Conservation (phyloP, 1,284 basidiomycete genomes). For the Vanrija sp. region DNA sequence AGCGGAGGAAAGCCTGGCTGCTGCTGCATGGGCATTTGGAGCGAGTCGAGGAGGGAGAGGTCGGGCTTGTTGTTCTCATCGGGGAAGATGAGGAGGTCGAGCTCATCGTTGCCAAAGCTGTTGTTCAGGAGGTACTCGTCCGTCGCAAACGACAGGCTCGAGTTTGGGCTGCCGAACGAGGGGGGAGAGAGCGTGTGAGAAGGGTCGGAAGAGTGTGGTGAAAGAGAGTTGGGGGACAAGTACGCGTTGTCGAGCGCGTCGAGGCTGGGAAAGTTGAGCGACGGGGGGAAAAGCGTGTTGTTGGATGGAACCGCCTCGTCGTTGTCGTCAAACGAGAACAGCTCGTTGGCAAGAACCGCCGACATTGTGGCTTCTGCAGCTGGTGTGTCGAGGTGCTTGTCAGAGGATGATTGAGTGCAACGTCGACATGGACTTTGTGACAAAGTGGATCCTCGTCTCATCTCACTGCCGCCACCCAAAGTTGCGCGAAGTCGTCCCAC, state of each 20-base stretch:
- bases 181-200: constrained; percentile 30
- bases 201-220: constrained; percentile 7
- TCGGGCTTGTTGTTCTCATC: constrained; percentile 19
- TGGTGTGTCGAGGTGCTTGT: neutral
- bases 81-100: constrained; percentile 38
- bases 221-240: constrained; percentile 13
- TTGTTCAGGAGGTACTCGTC: constrained; percentile 37
- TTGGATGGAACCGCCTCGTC: constrained; percentile 20
- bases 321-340: constrained; percentile 25
- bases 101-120: constrained; percentile 27
- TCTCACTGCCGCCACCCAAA: no score
- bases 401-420: neutral
- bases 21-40: neutral
- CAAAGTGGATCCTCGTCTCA: no score
- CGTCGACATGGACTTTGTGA: no score
- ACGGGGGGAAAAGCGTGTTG: constrained; percentile 26
- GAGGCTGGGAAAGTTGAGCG: constrained; percentile 20
- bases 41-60: neutral
- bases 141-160: constrained; percentile 29
- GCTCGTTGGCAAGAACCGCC: constrained; percentile 14
- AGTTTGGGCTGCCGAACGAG: constrained; percentile 31
- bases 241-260: constrained; percentile 10
- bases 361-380: constrained; percentile 7
- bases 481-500: neutral
- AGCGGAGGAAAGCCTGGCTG: neutral